Evolutionary conservation across 2,329 filamentous ascomycete species (phyloP).

Genomic region (Rhinocladiella mackenziei): DNA sequence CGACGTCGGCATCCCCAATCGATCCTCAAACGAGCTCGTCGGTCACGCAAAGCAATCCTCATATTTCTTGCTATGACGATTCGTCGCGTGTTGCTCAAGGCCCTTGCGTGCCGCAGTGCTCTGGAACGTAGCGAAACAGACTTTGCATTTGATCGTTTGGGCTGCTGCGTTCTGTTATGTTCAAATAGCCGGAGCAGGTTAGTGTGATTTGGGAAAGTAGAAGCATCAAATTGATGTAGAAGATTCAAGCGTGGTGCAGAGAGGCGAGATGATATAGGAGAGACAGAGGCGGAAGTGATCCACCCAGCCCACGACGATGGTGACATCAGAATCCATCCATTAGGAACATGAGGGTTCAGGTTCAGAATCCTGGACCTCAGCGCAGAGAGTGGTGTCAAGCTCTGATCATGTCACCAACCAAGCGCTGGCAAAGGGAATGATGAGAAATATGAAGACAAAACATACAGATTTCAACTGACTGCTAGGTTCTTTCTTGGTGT

Average conservation of each 20-base stretch:
- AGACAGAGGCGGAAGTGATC: not conserved
- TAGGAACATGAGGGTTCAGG: too few species aligned
- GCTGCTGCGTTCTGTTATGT: conserved; percentile 63
- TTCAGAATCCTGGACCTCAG: not conserved
- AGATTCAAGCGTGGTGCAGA: too few species aligned
- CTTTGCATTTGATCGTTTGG: conserved; percentile 70
- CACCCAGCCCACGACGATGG: too few species aligned
- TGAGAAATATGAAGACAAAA: conserved; percentile 27
- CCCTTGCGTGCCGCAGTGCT: conserved; percentile 70
- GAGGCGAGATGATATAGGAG: too few species aligned
- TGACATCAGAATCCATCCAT: too few species aligned
- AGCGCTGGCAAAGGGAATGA: not conserved
- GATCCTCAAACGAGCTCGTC: not conserved
- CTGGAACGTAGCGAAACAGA: conserved; percentile 75
- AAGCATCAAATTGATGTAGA: too few species aligned
- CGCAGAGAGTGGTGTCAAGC: not conserved
- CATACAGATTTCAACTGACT: conserved; percentile 66
- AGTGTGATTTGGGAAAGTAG: not conserved
- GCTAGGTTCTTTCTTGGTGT: conserved; percentile 51
- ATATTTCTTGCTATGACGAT: conserved; percentile 70
- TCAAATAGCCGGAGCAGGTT: not conserved
- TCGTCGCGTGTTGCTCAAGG: conserved; percentile 66
- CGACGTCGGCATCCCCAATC: too few species aligned
- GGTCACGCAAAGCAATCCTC: conserved; percentile 63
- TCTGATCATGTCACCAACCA: not conserved